Evolutionary conservation across 2,329 filamentous ascomycete genomes (phyloP).

Genomic region (Pyrenochaeta sp.): DNA sequence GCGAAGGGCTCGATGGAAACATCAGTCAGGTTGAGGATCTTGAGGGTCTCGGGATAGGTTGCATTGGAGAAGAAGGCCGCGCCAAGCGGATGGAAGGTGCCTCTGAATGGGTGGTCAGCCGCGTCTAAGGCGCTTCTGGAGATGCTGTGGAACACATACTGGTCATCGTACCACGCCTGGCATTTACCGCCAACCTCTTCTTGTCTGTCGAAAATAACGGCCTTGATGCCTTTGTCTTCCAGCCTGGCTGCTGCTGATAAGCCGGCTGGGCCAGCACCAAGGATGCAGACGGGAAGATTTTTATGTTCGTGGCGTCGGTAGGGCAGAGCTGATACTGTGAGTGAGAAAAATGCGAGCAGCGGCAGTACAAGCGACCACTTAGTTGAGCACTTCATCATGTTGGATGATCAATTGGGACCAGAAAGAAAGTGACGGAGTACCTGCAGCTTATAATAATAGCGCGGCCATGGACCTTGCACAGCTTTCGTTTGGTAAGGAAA

Average conservation of each 20-base stretch:
- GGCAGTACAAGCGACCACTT: conserved; percentile 35
- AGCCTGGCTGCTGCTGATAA: conserved; percentile 45
- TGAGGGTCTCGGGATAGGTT: conserved; percentile 46
- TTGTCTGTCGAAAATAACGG: conserved; percentile 49
- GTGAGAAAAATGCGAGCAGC: conserved; percentile 30
- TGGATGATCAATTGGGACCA: conserved; percentile 25
- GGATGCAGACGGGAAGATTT: conserved; percentile 47
- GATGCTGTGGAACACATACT: conserved; percentile 45
- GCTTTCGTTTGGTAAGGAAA: conserved; percentile 21
- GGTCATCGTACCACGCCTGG: conserved; percentile 48
- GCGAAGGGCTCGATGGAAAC: conserved; percentile 43
- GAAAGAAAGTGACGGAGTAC: conserved; percentile 28
- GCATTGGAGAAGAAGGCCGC: conserved; percentile 52
- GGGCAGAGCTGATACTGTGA: conserved; percentile 39
- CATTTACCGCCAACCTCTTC: conserved; percentile 48
- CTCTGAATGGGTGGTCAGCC: conserved; percentile 48
- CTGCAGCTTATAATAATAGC: conserved; percentile 36
- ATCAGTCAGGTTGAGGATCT: conserved; percentile 44
- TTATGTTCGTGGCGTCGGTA: conserved; percentile 21
- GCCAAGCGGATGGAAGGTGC: conserved; percentile 50
- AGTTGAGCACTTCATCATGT: conserved; percentile 24
- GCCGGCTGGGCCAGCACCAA: conserved; percentile 49
- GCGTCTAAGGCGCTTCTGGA: conserved; percentile 29
- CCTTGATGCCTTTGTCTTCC: conserved; percentile 45
- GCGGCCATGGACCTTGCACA: conserved; percentile 19